Base-by-base conservation (phyloP, 495 filamentous ascomycete genomes). In the Podospora australis region DNA sequence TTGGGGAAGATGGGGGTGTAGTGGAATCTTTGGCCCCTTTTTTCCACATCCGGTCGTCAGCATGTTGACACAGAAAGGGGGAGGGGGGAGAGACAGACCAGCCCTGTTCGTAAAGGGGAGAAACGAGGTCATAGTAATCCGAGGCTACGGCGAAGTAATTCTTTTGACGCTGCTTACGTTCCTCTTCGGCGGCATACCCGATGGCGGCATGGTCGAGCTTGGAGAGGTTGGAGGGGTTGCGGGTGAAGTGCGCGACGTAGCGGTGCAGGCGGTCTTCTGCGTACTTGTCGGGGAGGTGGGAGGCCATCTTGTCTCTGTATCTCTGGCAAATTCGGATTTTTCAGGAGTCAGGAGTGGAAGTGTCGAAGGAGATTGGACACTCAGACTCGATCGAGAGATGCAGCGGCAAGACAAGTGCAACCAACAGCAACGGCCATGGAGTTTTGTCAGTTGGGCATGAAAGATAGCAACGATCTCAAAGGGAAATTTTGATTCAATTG, bases 11-110 rank as follows among this genome's bases (percentile, higher is more conserved):
- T 22, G 10, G 50, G 55, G 19, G 55, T 44, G 47, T 45, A 57
- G 29, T 57, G 55, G 50, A 57, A 57, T 7, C 40, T 43, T 22
- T 53, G 50, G 44, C 54, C 50, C 53, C 53, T 51, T 26, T 11
- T 11, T 9, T 32, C 6, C 17, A 21, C 39, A 26, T 25, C 34
- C 20, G 9, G 4, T 2, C 4, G 13, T 14, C 1, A 16, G 4
- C 21, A 9, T 4, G 1, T 19, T 1, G 5, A 25, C 5, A 19
- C 13, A 42, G 13, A 25, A 11, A 10, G 9, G n/a, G 26, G 20
- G 22, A 13, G 1, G 22, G 10, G 23, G 2, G 2, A 30, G 26
- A 19, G 7, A 46, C 49, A 35, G 23, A 52, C 52, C 52, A 55
- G 29, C 47, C 52, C 11, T 30, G 34, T 43, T 55, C 52, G 20